Evolutionary conservation across 2,329 filamentous ascomycete species (phyloP), one percentile per base, ranked within the genome.

Genomic region (Talaromyces piceae): DNA sequence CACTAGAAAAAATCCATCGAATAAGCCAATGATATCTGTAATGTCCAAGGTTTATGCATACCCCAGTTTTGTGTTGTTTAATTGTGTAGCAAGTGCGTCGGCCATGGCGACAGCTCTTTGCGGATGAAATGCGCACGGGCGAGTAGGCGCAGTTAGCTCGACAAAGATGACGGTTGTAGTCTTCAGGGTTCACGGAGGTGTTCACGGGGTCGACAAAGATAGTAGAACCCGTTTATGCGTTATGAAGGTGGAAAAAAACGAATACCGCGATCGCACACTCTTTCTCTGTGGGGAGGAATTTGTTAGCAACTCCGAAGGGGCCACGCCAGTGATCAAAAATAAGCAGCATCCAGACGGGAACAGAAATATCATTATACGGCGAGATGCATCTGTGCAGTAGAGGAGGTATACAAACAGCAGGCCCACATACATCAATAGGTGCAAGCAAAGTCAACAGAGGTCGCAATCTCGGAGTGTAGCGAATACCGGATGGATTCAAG

Each of bases 11-110:
- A 51, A 53, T 52, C 31, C 44, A 26, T 52, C 47, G 61, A 52
- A 53, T 56, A 50, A 45, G 25, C 39, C 18, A 47, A 49, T 45
- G 37, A 47, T 45, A 41, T 44, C 27, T 31, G 54, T 49, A 28
- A 41, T 12, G 7, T 22, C 31, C 16, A 52, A 22, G 41, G 46
- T 30, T 46, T 26, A 43, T 41, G 56, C 64, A 58, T 64, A 73
- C 70, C 67, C 67, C 57, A 75, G 61, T 46, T 68, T 71, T 58
- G 71, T 67, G 54, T 72, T 72, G 55, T 63, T 65, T 50, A 75
- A 61, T 62, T 74, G 73, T 59, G 70, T 63, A 60, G 72, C 69
- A 59, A 75, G 66, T 54, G 69, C 59, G 56, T 72, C 70, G 47
- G 70, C 61, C 71, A 73, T 73, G 55, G 53, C 64, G 63, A 60